phyloP scores from a whole-genome alignment of 2,329 filamentous ascomycete species.

The Botrytis medusae region DNA sequence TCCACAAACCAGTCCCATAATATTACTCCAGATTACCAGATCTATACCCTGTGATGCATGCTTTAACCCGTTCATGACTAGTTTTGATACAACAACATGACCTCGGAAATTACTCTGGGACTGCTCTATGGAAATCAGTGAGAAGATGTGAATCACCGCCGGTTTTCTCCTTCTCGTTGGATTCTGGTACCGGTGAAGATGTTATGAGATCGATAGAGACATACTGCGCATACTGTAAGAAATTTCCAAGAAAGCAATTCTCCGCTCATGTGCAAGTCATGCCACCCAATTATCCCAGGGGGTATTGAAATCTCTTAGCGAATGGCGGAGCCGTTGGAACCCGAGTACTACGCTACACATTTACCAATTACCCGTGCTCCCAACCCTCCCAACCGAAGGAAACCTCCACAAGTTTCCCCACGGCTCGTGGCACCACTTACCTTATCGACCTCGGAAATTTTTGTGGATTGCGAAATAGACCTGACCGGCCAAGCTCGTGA shows the following conservation, averaged over 20 bases:
- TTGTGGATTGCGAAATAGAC: not conserved
- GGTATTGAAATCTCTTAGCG: not conserved
- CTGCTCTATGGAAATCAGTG: not conserved
- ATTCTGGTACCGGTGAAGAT: not conserved
- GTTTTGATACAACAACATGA: not conserved
- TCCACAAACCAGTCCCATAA: not conserved
- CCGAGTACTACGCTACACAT: constrained; percentile 1
- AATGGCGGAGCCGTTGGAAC: not conserved
- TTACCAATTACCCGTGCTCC: not conserved
- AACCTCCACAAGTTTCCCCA: not conserved
- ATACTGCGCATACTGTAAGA: not conserved
- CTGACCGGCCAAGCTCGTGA: not conserved
- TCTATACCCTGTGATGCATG: not conserved
- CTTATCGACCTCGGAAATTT: not conserved
- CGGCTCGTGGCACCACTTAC: not conserved
- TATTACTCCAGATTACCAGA: not conserved
- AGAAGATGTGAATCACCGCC: not conserved
- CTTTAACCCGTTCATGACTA: not conserved
- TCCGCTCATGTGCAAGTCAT: not conserved
- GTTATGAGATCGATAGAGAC: not conserved
- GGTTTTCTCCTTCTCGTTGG: not conserved
- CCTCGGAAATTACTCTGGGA: not conserved
- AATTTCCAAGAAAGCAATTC: not conserved
- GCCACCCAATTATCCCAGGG: not conserved
- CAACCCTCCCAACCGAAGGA: not conserved